Conservation (phyloP, 2,329 filamentous ascomycete species). For the Talaromyces atroroseus region DNA sequence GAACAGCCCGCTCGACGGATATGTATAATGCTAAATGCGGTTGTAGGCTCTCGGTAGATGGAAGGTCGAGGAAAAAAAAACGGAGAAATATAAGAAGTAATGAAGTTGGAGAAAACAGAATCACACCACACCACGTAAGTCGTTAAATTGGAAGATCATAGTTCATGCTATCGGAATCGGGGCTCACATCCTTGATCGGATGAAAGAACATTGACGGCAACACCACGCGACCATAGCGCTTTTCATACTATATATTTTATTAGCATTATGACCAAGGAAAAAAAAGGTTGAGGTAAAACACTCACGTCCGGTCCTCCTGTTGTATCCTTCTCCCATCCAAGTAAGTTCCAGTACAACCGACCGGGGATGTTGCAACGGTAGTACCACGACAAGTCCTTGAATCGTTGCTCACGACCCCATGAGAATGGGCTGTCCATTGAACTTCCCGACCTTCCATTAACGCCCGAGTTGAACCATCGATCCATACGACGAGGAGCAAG, state of each 20-base stretch:
- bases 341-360: constrained; percentile 27
- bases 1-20: constrained; percentile 10
- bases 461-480: constrained; percentile 28
- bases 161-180: constrained; percentile 17
- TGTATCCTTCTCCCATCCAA: constrained; percentile 26
- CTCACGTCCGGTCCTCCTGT: constrained; percentile 16
- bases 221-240: constrained; percentile 20
- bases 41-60: constrained; percentile 9
- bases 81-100: background rate
- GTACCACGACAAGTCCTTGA: constrained; percentile 31
- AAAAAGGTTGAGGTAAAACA: background rate
- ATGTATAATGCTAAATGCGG: constrained; percentile 14
- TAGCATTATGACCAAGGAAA: background rate
- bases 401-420: constrained; percentile 28
- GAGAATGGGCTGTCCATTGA: constrained; percentile 29
- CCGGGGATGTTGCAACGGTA: constrained; percentile 28
- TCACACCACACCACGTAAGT: constrained; percentile 6
- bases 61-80: background rate
- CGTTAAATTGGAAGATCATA: constrained; percentile 16
- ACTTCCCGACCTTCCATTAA: constrained; percentile 27
- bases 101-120: background rate
- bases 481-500: constrained; percentile 21
- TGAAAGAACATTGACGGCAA: constrained; percentile 28
- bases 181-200: constrained; percentile 24
- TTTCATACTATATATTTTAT: constrained; percentile 13